Base-by-base conservation (phyloP, 352 stramenopile genomes). In the Elongisporangium undulatum region DNA sequence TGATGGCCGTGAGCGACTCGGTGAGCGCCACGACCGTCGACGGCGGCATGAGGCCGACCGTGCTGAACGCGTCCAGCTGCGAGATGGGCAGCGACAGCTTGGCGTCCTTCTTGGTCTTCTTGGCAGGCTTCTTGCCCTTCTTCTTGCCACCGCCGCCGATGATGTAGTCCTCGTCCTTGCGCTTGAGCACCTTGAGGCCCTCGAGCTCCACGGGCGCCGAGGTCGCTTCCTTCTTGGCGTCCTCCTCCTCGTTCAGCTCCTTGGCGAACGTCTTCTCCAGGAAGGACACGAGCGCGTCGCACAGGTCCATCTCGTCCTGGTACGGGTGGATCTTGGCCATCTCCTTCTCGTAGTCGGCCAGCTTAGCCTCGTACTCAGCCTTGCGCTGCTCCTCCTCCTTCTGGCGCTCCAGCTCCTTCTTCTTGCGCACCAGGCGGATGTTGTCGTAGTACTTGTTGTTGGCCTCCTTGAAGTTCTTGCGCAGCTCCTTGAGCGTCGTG, bases 261-360 rank as follows among this genome's bases (percentile, higher is more conserved):
- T 93, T 95, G 51, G 73, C 64, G 68, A 97, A 98, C 17, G 80
- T 95, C 55, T 90, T 96, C 63, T 97, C 89, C 51, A 99, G 68
- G 72, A 97, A 98, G 19, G 86, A 72, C 0, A 97, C 81, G 13
- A 99, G 79, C 51, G 94, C 96, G 61, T 98, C 94, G 64, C 94
- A 98, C 8, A 99, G 78, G 66, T 95, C 90, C 80, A 98, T 95
- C 68, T 99, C 94, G 65, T 98, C 92, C 76, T 98, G 94, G 73
- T 97, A 98, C 34, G 94, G 94, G 74, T 97, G 94, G 71, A 98
- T 98, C 78, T 98, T 98, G 59, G 90, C 73, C 73, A 98, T 92
- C 68, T 98, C 95, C 66, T 97, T 90, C 68, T 98, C 94, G 72
- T 98, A 98, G 62, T 97, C 82, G n/a, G 96, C 87, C 63, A 98